Conservation (phyloP, 495 filamentous ascomycete species). For the Talaromyces thailandensis region DNA sequence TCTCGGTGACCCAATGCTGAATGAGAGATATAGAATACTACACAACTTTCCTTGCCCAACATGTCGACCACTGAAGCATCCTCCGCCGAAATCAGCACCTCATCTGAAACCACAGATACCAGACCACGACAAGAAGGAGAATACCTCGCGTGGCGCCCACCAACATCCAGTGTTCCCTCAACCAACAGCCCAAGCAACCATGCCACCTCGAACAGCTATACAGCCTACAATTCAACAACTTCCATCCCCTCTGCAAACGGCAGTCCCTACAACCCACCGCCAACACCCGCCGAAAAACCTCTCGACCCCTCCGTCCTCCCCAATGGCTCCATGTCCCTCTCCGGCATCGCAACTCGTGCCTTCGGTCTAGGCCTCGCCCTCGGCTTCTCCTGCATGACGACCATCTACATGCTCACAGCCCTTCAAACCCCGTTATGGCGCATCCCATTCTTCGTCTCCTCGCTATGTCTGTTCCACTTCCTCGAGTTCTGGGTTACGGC, state of each 20-base stretch:
- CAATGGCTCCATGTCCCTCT: slow-evolving; percentile 56
- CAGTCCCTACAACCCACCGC: slow-evolving; percentile 2
- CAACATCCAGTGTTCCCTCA: neutral
- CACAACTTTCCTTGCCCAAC: neutral
- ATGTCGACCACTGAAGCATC: neutral
- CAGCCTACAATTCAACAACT: neutral
- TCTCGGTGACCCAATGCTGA: neutral
- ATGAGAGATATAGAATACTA: neutral
- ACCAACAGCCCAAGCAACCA: neutral
- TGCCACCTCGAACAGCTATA: neutral
- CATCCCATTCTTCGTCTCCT: slow-evolving; percentile 65
- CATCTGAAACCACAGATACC: neutral
- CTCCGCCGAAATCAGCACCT: neutral
- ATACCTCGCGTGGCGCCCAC: slow-evolving; percentile 17
- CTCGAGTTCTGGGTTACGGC: slow-evolving; percentile 92
- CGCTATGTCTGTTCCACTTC: slow-evolving; percentile 83
- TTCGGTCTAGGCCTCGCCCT: slow-evolving; percentile 47
- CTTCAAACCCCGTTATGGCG: slow-evolving; percentile 60
- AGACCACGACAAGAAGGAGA: neutral
- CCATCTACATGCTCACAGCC: slow-evolving; percentile 27
- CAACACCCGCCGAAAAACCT: neutral
- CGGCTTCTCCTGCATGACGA: slow-evolving; percentile 32
- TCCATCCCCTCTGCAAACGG: neutral
- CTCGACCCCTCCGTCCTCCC: slow-evolving; percentile 23
- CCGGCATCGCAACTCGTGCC: slow-evolving; percentile 71